phyloP scores from a whole-genome alignment of 2,329 filamentous ascomycete genomes.

The Aspergillus latus region DNA sequence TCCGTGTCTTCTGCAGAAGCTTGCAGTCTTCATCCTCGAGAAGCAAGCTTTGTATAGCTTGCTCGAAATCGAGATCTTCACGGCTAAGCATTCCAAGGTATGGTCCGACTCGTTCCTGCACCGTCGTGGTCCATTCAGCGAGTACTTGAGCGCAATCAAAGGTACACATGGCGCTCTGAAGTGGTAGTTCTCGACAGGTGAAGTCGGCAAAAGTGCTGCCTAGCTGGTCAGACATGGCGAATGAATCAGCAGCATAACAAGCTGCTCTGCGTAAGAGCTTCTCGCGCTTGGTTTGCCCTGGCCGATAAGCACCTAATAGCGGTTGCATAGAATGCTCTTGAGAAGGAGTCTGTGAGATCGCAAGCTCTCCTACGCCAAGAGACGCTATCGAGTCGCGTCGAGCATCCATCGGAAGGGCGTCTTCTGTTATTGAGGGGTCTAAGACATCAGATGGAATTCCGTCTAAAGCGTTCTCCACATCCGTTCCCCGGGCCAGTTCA shows the following conservation, averaged over 20 bases:
- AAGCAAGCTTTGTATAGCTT: slow-evolving; percentile 84
- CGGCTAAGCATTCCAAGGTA: slow-evolving; percentile 85
- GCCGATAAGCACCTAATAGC: slow-evolving; percentile 34
- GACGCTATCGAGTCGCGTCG: slow-evolving; percentile 39
- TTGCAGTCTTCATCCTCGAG: slow-evolving; percentile 90
- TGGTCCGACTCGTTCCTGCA: slow-evolving; percentile 89
- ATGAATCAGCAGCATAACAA: slow-evolving; percentile 88
- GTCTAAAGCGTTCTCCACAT: slow-evolving; percentile 72
- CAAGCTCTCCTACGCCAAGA: slow-evolving; percentile 37
- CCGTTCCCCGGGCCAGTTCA: slow-evolving; percentile 75
- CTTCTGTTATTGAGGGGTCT: slow-evolving; percentile 29
- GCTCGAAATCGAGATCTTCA: slow-evolving; percentile 73
- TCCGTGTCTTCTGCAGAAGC: slow-evolving; percentile 76
- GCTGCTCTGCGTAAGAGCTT: slow-evolving; percentile 90
- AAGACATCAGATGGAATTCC: slow-evolving; percentile 31
- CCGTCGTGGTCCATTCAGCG: slow-evolving; percentile 87
- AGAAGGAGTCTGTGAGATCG: slow-evolving; percentile 37
- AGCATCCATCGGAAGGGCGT: slow-evolving; percentile 19
- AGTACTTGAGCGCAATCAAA: slow-evolving; percentile 94
- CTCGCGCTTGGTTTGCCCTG: slow-evolving; percentile 66
- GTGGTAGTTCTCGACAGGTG: slow-evolving; percentile 77
- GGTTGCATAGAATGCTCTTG: slow-evolving; percentile 35
- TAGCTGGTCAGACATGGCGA: slow-evolving; percentile 82
- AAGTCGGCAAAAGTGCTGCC: slow-evolving; percentile 83
- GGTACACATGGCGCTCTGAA: slow-evolving; percentile 87